Percentiles rank a stretch among this genome's conserved stretches.
phyloP scores from a whole-genome alignment of 805 yeast genomes.

The Kluyveromyces siamensis region DNA sequence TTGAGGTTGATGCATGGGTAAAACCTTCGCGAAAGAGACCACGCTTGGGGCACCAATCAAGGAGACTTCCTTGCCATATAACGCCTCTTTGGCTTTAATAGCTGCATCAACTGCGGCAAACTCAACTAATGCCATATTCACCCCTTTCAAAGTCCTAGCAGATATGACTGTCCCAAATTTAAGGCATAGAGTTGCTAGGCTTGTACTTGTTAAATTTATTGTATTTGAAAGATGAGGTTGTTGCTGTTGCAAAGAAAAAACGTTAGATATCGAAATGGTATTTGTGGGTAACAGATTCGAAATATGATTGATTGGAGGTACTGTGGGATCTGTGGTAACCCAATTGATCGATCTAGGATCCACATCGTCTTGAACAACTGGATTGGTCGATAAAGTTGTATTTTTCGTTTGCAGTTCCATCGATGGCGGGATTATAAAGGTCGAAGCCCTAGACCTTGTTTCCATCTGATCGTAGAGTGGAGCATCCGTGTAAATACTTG shows the following conservation, averaged over 20 bases:
- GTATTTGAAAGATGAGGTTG: constrained; percentile 48
- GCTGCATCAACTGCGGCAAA: constrained; percentile 68
- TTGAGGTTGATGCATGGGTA: constrained; percentile 29
- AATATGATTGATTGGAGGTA: constrained; percentile 69
- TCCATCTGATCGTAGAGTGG: constrained; percentile 14
- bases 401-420: constrained; percentile 10
- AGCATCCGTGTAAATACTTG: constrained; percentile 27
- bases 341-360: constrained; percentile 50
- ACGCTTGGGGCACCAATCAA: constrained; percentile 68
- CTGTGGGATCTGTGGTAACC: constrained; percentile 61
- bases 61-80: constrained; percentile 71
- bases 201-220: constrained; percentile 33
- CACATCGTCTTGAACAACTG: constrained; percentile 44
- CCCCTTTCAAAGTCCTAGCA: constrained; percentile 47
- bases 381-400: constrained; percentile 13
- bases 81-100: constrained; percentile 62
- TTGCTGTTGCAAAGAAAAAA: constrained; percentile 33
- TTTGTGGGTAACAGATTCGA: constrained; percentile 65
- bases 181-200: constrained; percentile 51
- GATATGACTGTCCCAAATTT: constrained; percentile 55
- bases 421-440: constrained; percentile 10
- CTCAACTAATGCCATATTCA: constrained; percentile 55
- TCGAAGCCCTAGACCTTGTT: constrained; percentile 17
- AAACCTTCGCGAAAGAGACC: constrained; percentile 77
- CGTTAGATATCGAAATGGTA: constrained; percentile 67